Evolutionary conservation across 768 basidiomycete genomes (phyloP).

Genomic region (Hericium coralloides): DNA sequence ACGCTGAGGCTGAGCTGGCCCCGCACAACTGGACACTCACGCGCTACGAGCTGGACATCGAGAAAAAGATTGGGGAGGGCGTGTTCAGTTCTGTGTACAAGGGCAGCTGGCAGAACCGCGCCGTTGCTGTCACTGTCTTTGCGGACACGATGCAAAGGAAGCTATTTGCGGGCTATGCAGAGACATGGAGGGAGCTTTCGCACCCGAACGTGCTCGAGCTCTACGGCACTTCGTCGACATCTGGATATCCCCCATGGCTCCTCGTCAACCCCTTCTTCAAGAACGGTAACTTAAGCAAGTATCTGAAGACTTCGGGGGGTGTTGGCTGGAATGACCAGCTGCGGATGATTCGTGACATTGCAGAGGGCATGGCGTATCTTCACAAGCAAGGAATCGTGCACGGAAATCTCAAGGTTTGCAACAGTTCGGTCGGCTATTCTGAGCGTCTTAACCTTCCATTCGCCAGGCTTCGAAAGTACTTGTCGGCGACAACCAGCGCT

Average conservation of each 20-base stretch:
- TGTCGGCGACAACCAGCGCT: constrained; percentile 54
- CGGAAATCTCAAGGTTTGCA: constrained; percentile 66
- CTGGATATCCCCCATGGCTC: constrained; percentile 66
- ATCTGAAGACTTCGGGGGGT: constrained; percentile 31
- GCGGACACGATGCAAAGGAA: constrained; percentile 48
- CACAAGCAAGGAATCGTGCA: constrained; percentile 63
- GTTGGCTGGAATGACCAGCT: constrained; percentile 36
- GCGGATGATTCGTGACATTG: constrained; percentile 63
- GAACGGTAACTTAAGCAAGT: constrained; percentile 54
- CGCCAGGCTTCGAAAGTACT: constrained; percentile 66
- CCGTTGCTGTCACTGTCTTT: constrained; percentile 68
- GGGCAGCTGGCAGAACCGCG: constrained; percentile 60
- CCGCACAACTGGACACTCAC: constrained; percentile 72
- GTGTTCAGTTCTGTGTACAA: constrained; percentile 72
- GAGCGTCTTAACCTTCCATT: neutral
- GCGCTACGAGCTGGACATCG: constrained; percentile 68
- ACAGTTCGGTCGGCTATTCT: neutral
- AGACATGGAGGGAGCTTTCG: constrained; percentile 58
- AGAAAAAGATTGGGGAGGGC: constrained; percentile 58
- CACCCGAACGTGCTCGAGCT: constrained; percentile 68
- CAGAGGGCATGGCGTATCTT: constrained; percentile 75
- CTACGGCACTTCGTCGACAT: constrained; percentile 68
- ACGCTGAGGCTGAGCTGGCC: constrained; percentile 21
- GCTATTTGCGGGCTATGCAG: constrained; percentile 63
- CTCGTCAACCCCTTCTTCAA: constrained; percentile 42